Evolutionary conservation across 2,329 filamentous ascomycete species (phyloP), one percentile per base, ranked within the genome.

Genomic region (Pyricularia sp.): DNA sequence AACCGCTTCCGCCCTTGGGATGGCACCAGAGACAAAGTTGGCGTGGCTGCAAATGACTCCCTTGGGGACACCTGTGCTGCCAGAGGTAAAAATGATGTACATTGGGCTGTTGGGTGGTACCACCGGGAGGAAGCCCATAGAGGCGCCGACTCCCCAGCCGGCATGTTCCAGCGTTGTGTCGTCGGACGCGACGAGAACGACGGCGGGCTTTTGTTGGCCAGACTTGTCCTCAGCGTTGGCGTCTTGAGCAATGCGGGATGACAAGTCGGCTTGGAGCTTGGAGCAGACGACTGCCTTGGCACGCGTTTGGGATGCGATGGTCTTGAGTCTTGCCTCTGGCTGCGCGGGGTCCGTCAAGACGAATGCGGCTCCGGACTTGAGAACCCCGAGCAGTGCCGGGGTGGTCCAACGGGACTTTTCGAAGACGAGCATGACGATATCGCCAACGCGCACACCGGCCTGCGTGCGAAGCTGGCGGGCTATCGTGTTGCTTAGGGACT

Each of bases 11-110:
- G 0, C 75, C 75, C 4, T 57, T n/a, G 1, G 75, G 71, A 61
- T 66, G 65, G 13, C 79, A 63, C 0, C 78, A 70, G 0, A 75
- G 74, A 22, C 74, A 67, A 0, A 69, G 65, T 66, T 75, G 69
- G 1, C 49, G 60, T 79, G 77, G 0, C 65, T 67, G 65, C 73
- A 76, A 7, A 75, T 19, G 5, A 79, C 75, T 0, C 74, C 77
- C 67, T 81, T 81, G 0, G 78, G 78, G 2, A 68, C 71, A 2
- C 79, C 78, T 1, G 78, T 79, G 5, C 74, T 75, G 0, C 78
- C 78, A 1, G 77, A 80, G 0, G 79, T 81, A 65, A 78, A 80
- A 61, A 74, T 76, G 0, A 80, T 31, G 65, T 78, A 81, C 63
- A 64, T 64, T 24, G 63, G 55, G 28, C 53, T 57, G 30, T 57